Percentiles rank a stretch among this genome's conserved stretches.
These are phyloP conservation scores for Talaromyces sp. DNA, from an alignment of 2,329 filamentous ascomycete species.

Conservation along the genomic window DNA sequence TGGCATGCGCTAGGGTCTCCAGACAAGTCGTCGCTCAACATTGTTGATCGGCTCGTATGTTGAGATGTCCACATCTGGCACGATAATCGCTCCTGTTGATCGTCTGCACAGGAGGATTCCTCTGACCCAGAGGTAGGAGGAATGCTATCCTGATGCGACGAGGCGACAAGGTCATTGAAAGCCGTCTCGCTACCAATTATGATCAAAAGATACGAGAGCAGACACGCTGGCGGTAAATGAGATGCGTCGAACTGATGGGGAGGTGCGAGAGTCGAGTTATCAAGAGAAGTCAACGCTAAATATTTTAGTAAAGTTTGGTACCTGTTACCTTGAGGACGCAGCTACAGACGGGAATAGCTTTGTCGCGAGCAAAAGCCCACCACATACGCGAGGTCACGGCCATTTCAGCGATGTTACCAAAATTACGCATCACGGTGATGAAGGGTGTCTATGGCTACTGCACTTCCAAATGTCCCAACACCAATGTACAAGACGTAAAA, in stretches of 20 bases:
- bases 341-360: conserved; percentile 4
- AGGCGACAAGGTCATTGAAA: conserved; percentile 53
- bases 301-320: conserved; percentile 24
- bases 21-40: conserved; percentile 1
- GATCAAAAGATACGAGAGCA: conserved; percentile 40
- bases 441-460: background rate
- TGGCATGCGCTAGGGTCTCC: conserved; percentile 8
- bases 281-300: background rate
- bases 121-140: conserved; percentile 46
- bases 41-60: conserved; percentile 8
- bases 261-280: conserved; percentile 9
- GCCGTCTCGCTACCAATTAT: conserved; percentile 49
- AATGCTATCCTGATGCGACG: conserved; percentile 47
- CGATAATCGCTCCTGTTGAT: background rate
- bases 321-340: conserved; percentile 26
- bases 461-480: background rate
- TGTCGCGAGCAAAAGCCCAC: conserved; percentile 42
- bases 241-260: conserved; percentile 39
- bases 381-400: conserved; percentile 37
- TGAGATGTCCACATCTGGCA: background rate
- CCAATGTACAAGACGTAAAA: background rate
- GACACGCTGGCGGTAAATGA: conserved; percentile 25
- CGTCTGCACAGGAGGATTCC: conserved; percentile 3
- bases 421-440: background rate
- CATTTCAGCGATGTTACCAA: conserved; percentile 2